Evolutionary conservation across 805 yeast genomes (phyloP), one percentile per base, ranked within the genome.

Genomic region (Kuraishia piskuri): DNA sequence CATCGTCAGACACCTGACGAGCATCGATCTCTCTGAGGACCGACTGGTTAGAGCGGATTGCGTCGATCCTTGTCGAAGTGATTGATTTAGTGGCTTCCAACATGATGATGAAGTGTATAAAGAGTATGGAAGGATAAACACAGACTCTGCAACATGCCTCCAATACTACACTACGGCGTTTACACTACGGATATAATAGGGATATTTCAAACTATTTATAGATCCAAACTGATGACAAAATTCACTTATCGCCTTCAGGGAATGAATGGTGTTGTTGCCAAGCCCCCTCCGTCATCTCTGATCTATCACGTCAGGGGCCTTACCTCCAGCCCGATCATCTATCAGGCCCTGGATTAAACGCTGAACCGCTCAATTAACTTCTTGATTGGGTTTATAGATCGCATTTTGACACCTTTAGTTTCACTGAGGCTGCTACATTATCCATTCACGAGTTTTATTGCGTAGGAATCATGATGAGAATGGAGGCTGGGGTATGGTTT

Each of bases 1-100:
- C 59, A 56, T 70, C 68, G 50, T 65, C 57, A 1, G 47, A 53
- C 19, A 62, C 68, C 12, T 58, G 52, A 10, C 56, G 58, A 5
- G 71, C 66, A 52, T 67, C 69, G 52, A 67, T 64, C 49, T 57
- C 50, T 19, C 62, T 53, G 12, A 53, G 20, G n/a, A 14, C 51
- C 25, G 57, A 45, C 36, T 31, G 47, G n/a, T 50, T 23, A 10
- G 53, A 22, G 23, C 24, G 40, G 22, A 53, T 50, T 19, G 37
- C 48, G 53, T 51, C 45, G 50, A 53, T 20, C 24, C 40, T 31
- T 7, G 48, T 21, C 21, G 48, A 45, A 17, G 48, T 8, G 10
- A 8, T n/a, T 31, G 40, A 31, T 31, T 31, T 31, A 12, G 40
- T 31, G 17, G 40, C 8, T 10, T 31, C 40, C 40, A 31, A 10